Percentiles rank a stretch among this genome's conserved stretches.
These are phyloP conservation scores for Ballota nigra DNA, from an alignment of 257 asterid species.

Conservation along the genomic window DNA sequence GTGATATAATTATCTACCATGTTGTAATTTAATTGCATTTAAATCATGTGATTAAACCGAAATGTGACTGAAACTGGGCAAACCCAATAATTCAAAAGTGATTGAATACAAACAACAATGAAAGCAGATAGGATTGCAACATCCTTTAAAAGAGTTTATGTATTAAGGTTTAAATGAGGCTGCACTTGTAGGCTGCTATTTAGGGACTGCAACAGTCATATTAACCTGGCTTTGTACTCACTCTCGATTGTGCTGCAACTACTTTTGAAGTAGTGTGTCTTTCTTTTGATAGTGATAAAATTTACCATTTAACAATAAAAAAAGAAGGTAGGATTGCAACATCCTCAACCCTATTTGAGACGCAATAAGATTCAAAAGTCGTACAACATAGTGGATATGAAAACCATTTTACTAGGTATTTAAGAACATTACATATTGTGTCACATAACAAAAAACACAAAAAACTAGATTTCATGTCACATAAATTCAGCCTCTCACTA, in stretches of 20 bases:
- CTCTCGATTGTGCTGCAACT: no score
- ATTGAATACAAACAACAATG: not conserved
- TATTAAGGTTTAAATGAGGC: no score
- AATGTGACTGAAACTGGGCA: conserved; percentile 4
- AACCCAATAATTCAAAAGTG: conserved; percentile 4
- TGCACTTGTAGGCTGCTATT: no score
- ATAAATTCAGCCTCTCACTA: not conserved
- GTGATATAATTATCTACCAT: not conserved
- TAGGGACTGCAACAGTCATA: no score
- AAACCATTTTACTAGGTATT: not conserved
- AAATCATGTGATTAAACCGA: not conserved
- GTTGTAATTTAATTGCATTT: conserved; percentile 1
- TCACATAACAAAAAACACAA: not conserved
- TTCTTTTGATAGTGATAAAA: no score
- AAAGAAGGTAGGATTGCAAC: not conserved
- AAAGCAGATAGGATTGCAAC: not conserved
- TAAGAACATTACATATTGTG: not conserved
- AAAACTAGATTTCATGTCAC: not conserved
- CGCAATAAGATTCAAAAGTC: not conserved
- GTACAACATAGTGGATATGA: not conserved
- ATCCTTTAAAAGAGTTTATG: not conserved
- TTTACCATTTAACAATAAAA: no score
- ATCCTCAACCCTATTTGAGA: conserved; percentile 3
- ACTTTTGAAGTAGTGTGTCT: no score
- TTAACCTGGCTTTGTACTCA: no score